Evolutionary conservation across 805 yeast species (phyloP), one percentile per base, ranked within the genome.

Genomic region (Candida palmyrensis): DNA sequence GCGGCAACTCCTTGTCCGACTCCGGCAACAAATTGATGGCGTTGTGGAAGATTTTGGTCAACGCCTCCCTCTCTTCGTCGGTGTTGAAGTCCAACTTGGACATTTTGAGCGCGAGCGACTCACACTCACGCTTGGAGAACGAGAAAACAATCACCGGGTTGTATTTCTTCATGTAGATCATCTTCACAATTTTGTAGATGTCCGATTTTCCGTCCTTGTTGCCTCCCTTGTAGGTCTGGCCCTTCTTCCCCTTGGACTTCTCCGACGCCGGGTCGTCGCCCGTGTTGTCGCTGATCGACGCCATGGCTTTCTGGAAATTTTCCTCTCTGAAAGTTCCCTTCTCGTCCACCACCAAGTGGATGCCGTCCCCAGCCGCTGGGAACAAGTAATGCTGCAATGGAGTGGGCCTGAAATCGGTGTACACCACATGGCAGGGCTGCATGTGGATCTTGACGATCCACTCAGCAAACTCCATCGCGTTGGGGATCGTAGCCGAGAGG

Each of bases 331-430:
- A 92, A 4, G 83, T 77, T 27, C 97, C 89, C 65, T 90, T 89
- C 62, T 92, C 99, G 55, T 92, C 99, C 28, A 92, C 97, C 11
- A 92, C 99, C 44, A 92, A 71, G 58, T 92, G 95, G 38, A 92
- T 92, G 39, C 99, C 99, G 55, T 86, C 95, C 36, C 98, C 97
- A 37, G 89, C 94, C n/a, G 96, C 94, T 18, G 99, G 98, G 68
- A 92, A 92, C 34, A 92, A 66, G 51, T 92, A 92, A 63, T 92
- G 99, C 59, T 92, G 99, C 45, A 92, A 68, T 1, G 99, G 99
- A 5, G 99, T 92, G 24, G 99, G 99, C 58, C 99, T 81, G 74
- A 90, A 92, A 64, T 92, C 96, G 1, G 99, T 92, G 60, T 92
- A 92, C 14, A 92, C 98, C 58, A 92, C 95, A 59, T 92, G 97